Evolutionary conservation across 345 rosid genomes (phyloP).

Genomic region (Murraya koenigii): DNA sequence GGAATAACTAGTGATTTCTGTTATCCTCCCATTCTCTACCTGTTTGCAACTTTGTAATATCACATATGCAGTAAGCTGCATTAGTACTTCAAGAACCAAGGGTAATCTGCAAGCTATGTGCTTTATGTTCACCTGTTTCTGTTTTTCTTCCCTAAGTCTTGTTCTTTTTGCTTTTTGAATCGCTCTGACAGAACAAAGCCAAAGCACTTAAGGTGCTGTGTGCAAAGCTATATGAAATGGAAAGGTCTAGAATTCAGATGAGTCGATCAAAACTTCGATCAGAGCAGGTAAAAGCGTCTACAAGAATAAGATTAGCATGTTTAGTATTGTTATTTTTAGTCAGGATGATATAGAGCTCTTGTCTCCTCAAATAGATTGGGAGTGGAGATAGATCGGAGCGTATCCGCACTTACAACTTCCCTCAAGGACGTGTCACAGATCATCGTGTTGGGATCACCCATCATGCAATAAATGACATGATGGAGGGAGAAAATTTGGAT

Average conservation of each 20-base stretch:
- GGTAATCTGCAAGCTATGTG: background rate
- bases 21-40: background rate
- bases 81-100: background rate
- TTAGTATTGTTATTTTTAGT: background rate
- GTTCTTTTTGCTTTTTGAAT: background rate
- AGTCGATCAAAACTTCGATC: slow-evolving; percentile 78
- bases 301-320: background rate
- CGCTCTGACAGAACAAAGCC: slow-evolving; percentile 65
- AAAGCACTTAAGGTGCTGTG: slow-evolving; percentile 89
- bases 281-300: slow-evolving; percentile 60
- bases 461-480: slow-evolving; percentile 69
- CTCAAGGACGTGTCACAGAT: slow-evolving; percentile 89
- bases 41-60: background rate
- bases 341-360: slow-evolving; percentile 9
- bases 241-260: slow-evolving; percentile 69
- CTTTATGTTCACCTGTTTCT: background rate
- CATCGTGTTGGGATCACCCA: slow-evolving; percentile 87
- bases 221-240: slow-evolving; percentile 90
- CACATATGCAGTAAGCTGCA: background rate
- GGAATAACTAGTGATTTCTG: too few species aligned
- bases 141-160: slow-evolving; percentile 4
- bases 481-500: slow-evolving; percentile 84
- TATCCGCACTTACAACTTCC: slow-evolving; percentile 88
- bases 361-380: slow-evolving; percentile 61
- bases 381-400: slow-evolving; percentile 93